Percentiles rank a stretch among this genome's conserved stretches.
Evolutionary conservation across 2,329 filamentous ascomycete genomes (phyloP).

Genomic region (Cladosporium sp.): DNA sequence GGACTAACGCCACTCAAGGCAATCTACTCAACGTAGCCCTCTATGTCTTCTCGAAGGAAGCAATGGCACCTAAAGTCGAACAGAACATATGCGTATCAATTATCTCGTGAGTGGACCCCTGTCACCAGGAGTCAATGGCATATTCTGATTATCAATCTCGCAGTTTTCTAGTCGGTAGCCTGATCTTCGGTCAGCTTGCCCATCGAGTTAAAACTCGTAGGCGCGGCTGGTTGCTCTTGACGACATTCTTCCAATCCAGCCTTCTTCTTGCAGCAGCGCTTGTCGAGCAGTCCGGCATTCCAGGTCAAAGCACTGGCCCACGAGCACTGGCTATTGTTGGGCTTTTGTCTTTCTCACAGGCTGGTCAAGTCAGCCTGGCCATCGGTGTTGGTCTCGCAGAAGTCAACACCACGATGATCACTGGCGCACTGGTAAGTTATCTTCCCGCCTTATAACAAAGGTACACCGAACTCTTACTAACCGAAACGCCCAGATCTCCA

Average conservation of each 20-base stretch:
- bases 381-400: conserved; percentile 20
- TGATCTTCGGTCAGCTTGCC: conserved; percentile 20
- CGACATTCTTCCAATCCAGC: conserved; percentile 17
- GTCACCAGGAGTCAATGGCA: not conserved
- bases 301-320: not conserved
- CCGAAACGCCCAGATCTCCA: conserved; percentile 11
- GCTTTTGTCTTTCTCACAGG: conserved; percentile 16
- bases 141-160: not conserved
- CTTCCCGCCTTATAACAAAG: too few relatives aligned
- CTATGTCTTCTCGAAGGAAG: conserved; percentile 7
- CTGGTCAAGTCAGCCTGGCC: conserved; percentile 21
- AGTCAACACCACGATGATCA: conserved; percentile 26
- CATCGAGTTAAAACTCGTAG: conserved; percentile 15
- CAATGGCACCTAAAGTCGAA: conserved; percentile 3
- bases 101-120: not conserved
- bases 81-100: conserved; percentile 9
- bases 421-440: conserved; percentile 19
- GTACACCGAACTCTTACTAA: conserved; percentile 6
- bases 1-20: not conserved
- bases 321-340: conserved; percentile 14
- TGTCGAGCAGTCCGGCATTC: conserved; percentile 10
- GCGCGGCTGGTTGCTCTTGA: conserved; percentile 20
- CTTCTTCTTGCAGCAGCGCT: conserved; percentile 17
- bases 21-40: conserved; percentile 8
- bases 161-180: conserved; percentile 18